Conservation (phyloP, 1,284 basidiomycete species). For the Cystobasidium slooffiae region DNA sequence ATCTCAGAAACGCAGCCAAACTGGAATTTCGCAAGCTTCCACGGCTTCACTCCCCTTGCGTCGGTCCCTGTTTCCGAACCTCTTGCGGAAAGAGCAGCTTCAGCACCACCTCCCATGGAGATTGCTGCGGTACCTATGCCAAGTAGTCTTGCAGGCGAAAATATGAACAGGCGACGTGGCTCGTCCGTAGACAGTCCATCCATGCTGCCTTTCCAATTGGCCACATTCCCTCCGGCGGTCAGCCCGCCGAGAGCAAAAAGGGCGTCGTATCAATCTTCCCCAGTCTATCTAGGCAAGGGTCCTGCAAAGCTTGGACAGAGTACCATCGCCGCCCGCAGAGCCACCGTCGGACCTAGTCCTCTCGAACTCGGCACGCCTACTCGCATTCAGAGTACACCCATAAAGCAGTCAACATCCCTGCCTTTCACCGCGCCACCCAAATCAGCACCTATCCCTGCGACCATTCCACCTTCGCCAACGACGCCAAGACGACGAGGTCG, state of each 20-base stretch:
- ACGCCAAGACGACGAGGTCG: background rate
- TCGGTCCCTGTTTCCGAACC: background rate
- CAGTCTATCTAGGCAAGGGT: constrained; percentile 31
- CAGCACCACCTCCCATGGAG: constrained; percentile 29
- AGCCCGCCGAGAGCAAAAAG: background rate
- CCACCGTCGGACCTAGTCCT: constrained; percentile 31
- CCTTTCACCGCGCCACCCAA: background rate
- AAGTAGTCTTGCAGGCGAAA: constrained; percentile 1
- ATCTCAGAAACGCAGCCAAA: constrained; percentile 13
- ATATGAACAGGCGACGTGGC: constrained; percentile 36
- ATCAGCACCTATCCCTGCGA: constrained; percentile 11
- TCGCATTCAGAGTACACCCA: background rate
- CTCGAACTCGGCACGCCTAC: constrained; percentile 6
- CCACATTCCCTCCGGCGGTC: background rate
- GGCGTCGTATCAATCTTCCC: constrained; percentile 7
- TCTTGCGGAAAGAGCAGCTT: constrained; percentile 26
- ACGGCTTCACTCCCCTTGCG: constrained; percentile 37
- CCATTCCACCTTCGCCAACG: constrained; percentile 10
- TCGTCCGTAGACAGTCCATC: constrained; percentile 37
- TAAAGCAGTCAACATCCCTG: background rate
- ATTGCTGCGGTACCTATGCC: background rate
- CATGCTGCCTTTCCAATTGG: constrained; percentile 9
- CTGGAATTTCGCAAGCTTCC: constrained; percentile 39
- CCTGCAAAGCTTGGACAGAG: background rate
- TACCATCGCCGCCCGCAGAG: constrained; percentile 18